Percentiles rank a stretch among this genome's conserved stretches.
Conservation (phyloP, 2,329 filamentous ascomycete species). For the Simplicillium aogashimaense region DNA sequence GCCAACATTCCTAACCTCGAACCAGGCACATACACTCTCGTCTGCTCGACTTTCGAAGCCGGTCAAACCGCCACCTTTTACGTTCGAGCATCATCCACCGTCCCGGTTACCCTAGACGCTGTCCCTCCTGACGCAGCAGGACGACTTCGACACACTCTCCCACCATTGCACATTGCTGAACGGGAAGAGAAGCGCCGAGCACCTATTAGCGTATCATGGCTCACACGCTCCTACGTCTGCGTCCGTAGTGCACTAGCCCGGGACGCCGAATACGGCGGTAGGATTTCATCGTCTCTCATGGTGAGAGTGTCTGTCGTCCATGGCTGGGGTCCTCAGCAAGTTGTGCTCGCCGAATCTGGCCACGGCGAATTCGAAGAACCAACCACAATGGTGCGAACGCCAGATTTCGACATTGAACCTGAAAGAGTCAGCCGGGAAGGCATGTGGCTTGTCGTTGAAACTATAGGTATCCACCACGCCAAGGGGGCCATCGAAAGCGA, state of each 20-base stretch:
- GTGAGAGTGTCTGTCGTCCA: constrained; percentile 65
- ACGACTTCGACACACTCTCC: constrained; percentile 51
- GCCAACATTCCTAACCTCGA: constrained; percentile 52
- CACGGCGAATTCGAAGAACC: constrained; percentile 67
- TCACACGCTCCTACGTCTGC: constrained; percentile 45
- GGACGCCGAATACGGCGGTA: constrained; percentile 11
- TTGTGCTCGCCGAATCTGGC: constrained; percentile 54
- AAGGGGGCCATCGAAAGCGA: constrained; percentile 40
- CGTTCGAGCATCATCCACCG: constrained; percentile 61
- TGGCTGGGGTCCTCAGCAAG: constrained; percentile 60
- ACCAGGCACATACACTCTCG: constrained; percentile 71
- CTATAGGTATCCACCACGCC: constrained; percentile 47
- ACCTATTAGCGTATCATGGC: constrained; percentile 26
- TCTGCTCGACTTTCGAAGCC: constrained; percentile 83
- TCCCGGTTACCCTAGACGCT: constrained; percentile 42
- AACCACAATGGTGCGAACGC: constrained; percentile 54
- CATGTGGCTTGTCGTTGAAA: constrained; percentile 74
- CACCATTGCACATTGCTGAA: constrained; percentile 40
- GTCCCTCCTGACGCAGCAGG: constrained; percentile 70
- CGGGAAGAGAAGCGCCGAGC: constrained; percentile 29
- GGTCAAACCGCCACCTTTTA: constrained; percentile 67
- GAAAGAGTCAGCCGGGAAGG: constrained; percentile 43
- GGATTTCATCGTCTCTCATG: constrained; percentile 35
- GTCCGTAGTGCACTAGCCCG: constrained; percentile 18
- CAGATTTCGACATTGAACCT: constrained; percentile 66